phyloP scores from a whole-genome alignment of 139 green algal species.

The Chlorella sp. region DNA sequence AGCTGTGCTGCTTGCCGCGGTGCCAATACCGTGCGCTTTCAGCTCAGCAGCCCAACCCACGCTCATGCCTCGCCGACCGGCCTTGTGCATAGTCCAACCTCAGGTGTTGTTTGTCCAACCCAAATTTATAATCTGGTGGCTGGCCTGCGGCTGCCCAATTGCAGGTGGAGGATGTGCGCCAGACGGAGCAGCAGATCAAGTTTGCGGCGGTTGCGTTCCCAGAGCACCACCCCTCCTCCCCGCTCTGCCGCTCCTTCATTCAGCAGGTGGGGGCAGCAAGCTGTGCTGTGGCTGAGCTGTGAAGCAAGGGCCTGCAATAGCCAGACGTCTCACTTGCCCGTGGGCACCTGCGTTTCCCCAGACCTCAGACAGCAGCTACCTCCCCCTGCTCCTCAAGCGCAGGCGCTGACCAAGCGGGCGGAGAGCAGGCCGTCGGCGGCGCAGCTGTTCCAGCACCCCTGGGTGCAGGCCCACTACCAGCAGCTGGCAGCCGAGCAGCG shows the following conservation, averaged over 20 bases:
- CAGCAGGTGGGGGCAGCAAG: not conserved
- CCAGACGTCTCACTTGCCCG: too few species aligned
- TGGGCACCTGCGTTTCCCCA: too few species aligned
- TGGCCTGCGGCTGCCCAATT: too few species aligned
- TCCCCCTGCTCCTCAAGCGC: too few species aligned
- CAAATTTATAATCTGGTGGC: too few species aligned
- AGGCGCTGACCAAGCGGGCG: constrained; percentile 25
- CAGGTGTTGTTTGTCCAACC: not conserved
- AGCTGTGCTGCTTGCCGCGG: not conserved
- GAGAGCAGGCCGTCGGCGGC: constrained; percentile 2
- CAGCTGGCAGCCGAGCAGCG: constrained; percentile 1
- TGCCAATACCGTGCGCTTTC: not conserved
- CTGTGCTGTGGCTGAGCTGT: too few species aligned
- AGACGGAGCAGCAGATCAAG: constrained; percentile 30
- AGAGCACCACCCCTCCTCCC: not conserved
- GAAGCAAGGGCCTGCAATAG: too few species aligned
- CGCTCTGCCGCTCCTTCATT: constrained; percentile 26
- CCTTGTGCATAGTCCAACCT: not conserved
- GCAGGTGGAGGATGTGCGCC: constrained; percentile 23
- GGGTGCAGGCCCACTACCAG: not conserved
- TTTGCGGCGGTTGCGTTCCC: constrained; percentile 13
- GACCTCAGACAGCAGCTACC: too few species aligned
- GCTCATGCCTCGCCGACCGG: too few species aligned
- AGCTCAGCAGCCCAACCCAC: too few species aligned
- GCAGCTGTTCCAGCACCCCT: constrained; percentile 28